Evolutionary conservation across 306 rosid genomes (phyloP), one percentile per base, ranked within the genome.

Genomic region (Gastrolobium bilobum): DNA sequence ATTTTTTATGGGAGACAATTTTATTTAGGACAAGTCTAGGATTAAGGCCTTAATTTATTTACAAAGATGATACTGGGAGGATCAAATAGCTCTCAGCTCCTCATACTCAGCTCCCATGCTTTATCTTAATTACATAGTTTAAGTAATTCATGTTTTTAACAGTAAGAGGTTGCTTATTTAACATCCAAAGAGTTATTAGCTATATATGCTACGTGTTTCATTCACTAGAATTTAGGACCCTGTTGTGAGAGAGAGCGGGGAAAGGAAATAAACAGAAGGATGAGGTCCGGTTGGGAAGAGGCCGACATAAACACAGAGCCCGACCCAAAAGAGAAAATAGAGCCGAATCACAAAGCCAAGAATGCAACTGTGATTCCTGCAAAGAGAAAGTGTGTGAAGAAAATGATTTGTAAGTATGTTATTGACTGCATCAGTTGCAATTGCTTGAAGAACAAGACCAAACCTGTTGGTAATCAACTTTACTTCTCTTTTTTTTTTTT

Each of bases 281-380:
- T 71, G 42, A n/a, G 68, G 15, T 64, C 78, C 9, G 75, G 74
- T 20, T 60, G 65, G 26, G n/a, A 79, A 68, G 73, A 58, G 6
- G 67, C 38, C 1, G 62, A 68, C 5, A 50, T 2, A 14, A n/a
- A 10, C 31, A 15, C 8, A 4, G 82, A 68, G 30, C 2, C 15
- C 4, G 78, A 71, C 66, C 9, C 34, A 31, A 67, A 69, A 0
- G 6, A 38, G 3, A 37, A 56, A 35, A 46, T 64, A 71, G 75
- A 70, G 42, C 4, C 14, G 3, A 14, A 0, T 6, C 7, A 20
- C 42, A 82, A 80, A 69, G 5, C 56, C 15, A 71, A 64, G 34
- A 60, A 63, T 4, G 83, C 81, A n/a, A 87, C 71, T 46, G 81
- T 87, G 15, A 66, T 85, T 62, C 91, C 93, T 3, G 71, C 84